Base-by-base conservation (phyloP, 176 grass and related monocot species). In the Zoysia pacifica region DNA sequence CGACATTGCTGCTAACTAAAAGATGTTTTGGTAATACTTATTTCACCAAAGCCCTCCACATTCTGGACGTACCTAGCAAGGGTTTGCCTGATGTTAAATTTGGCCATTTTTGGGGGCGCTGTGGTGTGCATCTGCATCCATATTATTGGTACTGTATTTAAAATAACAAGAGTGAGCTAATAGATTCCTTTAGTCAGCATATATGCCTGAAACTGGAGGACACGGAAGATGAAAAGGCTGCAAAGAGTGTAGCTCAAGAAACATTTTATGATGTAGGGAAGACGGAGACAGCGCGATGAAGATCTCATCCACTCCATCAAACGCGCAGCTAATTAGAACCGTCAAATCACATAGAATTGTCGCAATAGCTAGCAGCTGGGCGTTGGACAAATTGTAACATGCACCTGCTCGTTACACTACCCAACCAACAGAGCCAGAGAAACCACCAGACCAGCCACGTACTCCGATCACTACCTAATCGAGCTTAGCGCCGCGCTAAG, bases 271-370 rank as follows among this genome's bases (percentile, higher is more conserved):
- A 36, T 68, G 66, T 62, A 70, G 38, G 48, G 15, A 43, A 12
- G 49, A 47, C 44, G 69, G 69, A 86, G 83, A 67, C 69, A 51
- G 6, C 36, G 42, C 41, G 16, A 8, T 53, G 67, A 48, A 60
- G 75, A 81, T 81, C 67, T 41, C 80, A 80, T 86, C 75, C 48
- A 83, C 84, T 67, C 64, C 69, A 86, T 63, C 74, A 79, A 90
- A 86, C 83, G n/a, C n/a, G n/a, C 80, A 83, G 50, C 80, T 69
- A 75, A 66, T 59, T 66, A 36, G 28, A 37, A 62, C 59, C 4
- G 58, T 77, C 82, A 81, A 77, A 81, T 67, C 80, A 53, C 72
- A 72, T 49, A 14, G 35, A 82, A 79, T 83, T 20, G 40, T 75
- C 54, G 42, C 11, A 58, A 75, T 64, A 46, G 20, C 20, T 46